Evolutionary conservation across 139 green algal genomes (phyloP).

Genomic region (Bryopsis sp.): DNA sequence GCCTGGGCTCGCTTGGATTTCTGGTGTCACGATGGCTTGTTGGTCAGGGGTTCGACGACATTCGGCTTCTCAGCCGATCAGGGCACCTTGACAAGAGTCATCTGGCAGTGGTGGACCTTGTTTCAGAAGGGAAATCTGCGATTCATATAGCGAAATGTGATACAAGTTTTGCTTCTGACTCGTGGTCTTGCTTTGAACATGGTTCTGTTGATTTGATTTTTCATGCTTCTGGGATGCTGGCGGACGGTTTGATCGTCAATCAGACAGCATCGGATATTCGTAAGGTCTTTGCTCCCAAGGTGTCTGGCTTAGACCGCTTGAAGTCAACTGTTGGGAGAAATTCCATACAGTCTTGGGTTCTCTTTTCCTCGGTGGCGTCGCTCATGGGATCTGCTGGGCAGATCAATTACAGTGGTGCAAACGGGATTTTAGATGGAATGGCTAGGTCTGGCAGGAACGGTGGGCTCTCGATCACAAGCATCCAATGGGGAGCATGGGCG

Average conservation of each 20-base stretch:
- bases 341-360: slow-evolving; percentile 22
- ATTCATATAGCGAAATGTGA: no score
- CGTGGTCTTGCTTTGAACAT: neutral
- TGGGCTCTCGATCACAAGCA: slow-evolving; percentile 27
- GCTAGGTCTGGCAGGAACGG: slow-evolving; percentile 13
- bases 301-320: slow-evolving; percentile 10
- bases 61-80: neutral
- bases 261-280: slow-evolving; percentile 36
- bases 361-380: slow-evolving; percentile 67
- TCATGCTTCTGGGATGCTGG: slow-evolving; percentile 64
- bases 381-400: slow-evolving; percentile 63
- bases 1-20: slow-evolving; percentile 46
- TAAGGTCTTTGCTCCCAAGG: slow-evolving; percentile 38
- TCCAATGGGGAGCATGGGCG: slow-evolving; percentile 66
- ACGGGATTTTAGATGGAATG: slow-evolving; percentile 34
- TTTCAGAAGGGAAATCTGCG: no score
- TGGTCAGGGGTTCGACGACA: slow-evolving; percentile 8
- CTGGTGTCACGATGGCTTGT: slow-evolving; percentile 44
- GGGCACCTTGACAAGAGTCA: neutral
- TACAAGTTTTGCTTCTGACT: neutral
- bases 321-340: neutral
- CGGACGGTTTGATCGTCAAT: slow-evolving; percentile 51
- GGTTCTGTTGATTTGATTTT: slow-evolving; percentile 28
- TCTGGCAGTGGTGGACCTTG: no score
- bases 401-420: slow-evolving; percentile 52